These are phyloP conservation scores for Luffa acutangula DNA, from an alignment of 306 rosid species.

Conservation along the genomic window DNA sequence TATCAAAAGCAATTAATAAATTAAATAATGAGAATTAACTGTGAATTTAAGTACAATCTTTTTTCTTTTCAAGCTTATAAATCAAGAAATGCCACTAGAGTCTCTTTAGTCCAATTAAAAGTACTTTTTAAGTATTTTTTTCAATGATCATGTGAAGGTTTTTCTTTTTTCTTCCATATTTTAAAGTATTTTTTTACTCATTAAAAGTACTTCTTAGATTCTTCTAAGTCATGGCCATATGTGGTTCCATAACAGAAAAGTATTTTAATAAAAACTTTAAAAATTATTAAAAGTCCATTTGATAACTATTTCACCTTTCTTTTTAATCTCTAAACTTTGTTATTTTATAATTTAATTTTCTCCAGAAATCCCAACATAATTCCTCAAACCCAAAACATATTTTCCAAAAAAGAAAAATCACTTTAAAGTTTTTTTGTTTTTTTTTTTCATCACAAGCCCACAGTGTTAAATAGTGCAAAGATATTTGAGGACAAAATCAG, in stretches of 20 bases:
- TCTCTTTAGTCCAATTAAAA: neutral
- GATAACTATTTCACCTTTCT: too few species aligned
- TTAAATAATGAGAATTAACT: neutral
- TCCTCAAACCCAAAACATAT: too few species aligned
- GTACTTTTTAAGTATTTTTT: neutral
- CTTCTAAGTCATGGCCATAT: neutral
- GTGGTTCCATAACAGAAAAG: too few species aligned
- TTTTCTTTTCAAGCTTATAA: neutral
- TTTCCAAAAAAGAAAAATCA: too few species aligned
- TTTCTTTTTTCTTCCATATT: neutral
- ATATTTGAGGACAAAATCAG: neutral
- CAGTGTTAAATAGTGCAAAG: neutral
- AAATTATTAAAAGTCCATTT: too few species aligned
- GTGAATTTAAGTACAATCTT: neutral
- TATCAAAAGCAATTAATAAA: neutral
- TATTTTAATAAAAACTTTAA: too few species aligned
- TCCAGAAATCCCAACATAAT: too few species aligned
- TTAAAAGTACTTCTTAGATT: neutral
- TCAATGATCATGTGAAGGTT: neutral
- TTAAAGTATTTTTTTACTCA: neutral
- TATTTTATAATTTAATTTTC: too few species aligned
- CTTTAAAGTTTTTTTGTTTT: too few species aligned
- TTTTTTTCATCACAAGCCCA: too few species aligned
- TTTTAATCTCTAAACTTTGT: too few species aligned
- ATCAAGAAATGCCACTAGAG: neutral